These are phyloP conservation scores for Alternaria brassicae DNA, from an alignment of 2,329 filamentous ascomycete genomes.

Conservation along the genomic window DNA sequence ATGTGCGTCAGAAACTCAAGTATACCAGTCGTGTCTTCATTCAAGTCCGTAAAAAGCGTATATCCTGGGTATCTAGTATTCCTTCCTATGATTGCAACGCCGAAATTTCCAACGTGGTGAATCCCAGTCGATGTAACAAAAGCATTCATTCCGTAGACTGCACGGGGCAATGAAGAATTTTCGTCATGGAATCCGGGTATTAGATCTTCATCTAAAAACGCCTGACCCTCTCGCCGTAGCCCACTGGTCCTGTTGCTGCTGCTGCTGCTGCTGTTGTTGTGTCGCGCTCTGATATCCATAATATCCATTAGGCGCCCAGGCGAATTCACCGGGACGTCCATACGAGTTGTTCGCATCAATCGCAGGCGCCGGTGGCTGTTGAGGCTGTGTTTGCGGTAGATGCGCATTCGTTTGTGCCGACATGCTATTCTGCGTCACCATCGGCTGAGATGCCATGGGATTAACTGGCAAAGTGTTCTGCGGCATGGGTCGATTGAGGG, in stretches of 20 bases:
- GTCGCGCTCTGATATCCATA: slow-evolving; percentile 35
- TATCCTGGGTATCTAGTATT: slow-evolving; percentile 1
- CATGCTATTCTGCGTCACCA: slow-evolving; percentile 15
- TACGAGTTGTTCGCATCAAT: slow-evolving; percentile 33
- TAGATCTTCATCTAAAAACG: slow-evolving; percentile 27
- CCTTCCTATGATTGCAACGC: background rate
- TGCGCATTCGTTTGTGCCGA: slow-evolving; percentile 13
- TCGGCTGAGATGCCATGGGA: slow-evolving; percentile 13
- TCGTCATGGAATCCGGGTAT: background rate
- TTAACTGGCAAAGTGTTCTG: slow-evolving; percentile 23
- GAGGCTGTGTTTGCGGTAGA: slow-evolving; percentile 26
- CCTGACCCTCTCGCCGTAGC: slow-evolving; percentile 24
- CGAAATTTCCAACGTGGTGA: background rate
- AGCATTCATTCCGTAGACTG: background rate
- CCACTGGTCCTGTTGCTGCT: slow-evolving; percentile 38
- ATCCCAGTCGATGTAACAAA: background rate
- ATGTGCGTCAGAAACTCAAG: background rate
- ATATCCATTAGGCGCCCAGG: slow-evolving; percentile 33
- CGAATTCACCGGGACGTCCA: slow-evolving; percentile 29
- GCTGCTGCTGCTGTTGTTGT: slow-evolving; percentile 19
- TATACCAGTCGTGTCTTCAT: background rate
- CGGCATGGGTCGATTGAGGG: slow-evolving; percentile 32
- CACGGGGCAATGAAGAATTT: too few species aligned
- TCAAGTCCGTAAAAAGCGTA: background rate
- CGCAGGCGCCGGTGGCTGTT: slow-evolving; percentile 21